Conservation (phyloP, 1,284 basidiomycete genomes). For the Vanrija humicola region DNA sequence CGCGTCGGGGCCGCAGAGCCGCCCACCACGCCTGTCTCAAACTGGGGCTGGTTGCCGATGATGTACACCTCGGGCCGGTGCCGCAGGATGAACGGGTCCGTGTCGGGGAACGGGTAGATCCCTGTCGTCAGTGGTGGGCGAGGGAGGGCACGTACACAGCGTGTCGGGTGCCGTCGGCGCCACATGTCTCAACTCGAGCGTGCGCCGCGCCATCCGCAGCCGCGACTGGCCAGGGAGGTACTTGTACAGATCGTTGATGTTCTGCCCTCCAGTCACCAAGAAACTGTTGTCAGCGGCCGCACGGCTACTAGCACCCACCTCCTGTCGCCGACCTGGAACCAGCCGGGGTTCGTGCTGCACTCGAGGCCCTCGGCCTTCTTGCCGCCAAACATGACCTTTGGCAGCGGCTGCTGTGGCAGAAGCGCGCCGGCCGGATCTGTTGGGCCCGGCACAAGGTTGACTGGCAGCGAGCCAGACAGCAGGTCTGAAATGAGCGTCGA, state of each 20-base stretch:
- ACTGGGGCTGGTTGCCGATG: slow-evolving; percentile 84
- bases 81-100: slow-evolving; percentile 84
- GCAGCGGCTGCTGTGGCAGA: slow-evolving; percentile 90
- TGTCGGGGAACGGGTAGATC: slow-evolving; percentile 89
- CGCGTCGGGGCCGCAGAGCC: slow-evolving; percentile 54
- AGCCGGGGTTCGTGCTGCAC: slow-evolving; percentile 86
- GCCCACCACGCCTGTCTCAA: slow-evolving; percentile 66
- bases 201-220: slow-evolving; percentile 69
- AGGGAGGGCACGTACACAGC: slow-evolving; percentile 53
- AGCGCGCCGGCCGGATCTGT: slow-evolving; percentile 82
- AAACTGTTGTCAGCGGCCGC: slow-evolving; percentile 55
- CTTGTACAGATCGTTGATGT: slow-evolving; percentile 90
- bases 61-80: slow-evolving; percentile 85
- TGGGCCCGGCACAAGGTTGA: slow-evolving; percentile 80
- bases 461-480: slow-evolving; percentile 64
- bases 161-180: slow-evolving; percentile 98
- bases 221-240: slow-evolving; percentile 59
- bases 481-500: slow-evolving; percentile 67
- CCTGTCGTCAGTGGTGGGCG: slow-evolving; percentile 48
- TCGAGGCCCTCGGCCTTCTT: slow-evolving; percentile 61
- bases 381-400: slow-evolving; percentile 81
- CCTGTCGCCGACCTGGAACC: slow-evolving; percentile 59
- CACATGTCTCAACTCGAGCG: slow-evolving; percentile 88
- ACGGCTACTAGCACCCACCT: slow-evolving; percentile 32
- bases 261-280: slow-evolving; percentile 83